Base-by-base conservation (phyloP, 495 filamentous ascomycete species). In the Aspergillus panamensis region DNA sequence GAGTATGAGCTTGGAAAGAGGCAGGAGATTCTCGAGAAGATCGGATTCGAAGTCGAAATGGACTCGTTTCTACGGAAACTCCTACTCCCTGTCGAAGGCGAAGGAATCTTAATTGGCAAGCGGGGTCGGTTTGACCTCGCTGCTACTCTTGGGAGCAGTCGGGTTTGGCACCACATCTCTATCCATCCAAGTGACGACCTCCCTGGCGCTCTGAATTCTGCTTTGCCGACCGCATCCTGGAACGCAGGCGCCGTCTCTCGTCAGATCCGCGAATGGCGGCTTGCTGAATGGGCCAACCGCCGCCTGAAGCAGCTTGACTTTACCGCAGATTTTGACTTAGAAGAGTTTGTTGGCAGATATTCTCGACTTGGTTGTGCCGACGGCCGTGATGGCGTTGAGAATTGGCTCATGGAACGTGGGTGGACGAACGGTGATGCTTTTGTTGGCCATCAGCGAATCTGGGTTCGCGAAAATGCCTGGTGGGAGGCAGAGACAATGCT, bases 361-460 rank as follows among this genome's bases (percentile, higher is more conserved):
- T 74, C 84, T 21, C 80, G 83, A 10, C 80, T 98, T 8, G 94
- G 94, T 16, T 98, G 94, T 68, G 80, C 86, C 59, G 91, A 95
- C 65, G 94, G 95, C 48, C 82, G 85, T 43, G 94, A 98, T 64
- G 95, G 95, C 48, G 90, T 97, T 48, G 91, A 97, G 62, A 96
- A 84, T 69, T 98, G 94, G 94, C 81, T 96, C 50, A 80, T 97
- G 43, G 92, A 97, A 71, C 84, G 94, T 43, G 95, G 94, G 2
- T 98, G 94, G 94, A 96, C 90, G 71, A 97, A 98, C 65, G 94
- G 94, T 29, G 95, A 97, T 67, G 93, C 97, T 3, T 83, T 95
- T 19, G 78, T 98, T 42, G 94, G 94, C 53, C 82, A 85, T 37
- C 89, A 96, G 69, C 85, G 94, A 6, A 87, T 98, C 37, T 98